Conservation (phyloP, 129 eudicot genomes). For the Ambrosia trifida region DNA sequence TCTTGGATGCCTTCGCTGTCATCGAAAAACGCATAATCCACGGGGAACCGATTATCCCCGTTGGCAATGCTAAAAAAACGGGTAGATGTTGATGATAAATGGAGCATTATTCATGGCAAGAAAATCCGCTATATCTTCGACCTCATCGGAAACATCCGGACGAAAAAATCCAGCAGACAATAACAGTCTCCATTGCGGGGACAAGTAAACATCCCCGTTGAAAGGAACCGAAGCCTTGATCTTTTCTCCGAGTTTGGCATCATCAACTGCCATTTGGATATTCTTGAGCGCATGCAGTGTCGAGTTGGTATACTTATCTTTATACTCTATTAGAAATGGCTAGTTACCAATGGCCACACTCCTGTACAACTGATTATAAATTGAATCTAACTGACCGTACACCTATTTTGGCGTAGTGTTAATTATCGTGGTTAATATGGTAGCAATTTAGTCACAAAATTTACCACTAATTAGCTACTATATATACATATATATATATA, state of each 20-base stretch:
- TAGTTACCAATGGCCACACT: conserved; percentile 66
- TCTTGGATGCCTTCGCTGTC: conserved; percentile 44
- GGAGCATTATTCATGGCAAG: conserved; percentile 45
- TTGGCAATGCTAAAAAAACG: conserved; percentile 52
- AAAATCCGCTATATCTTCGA: conserved; percentile 47
- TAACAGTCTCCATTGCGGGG: too few species aligned
- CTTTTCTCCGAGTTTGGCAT: conserved; percentile 50
- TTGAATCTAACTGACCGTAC: too few species aligned
- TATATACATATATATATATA: too few species aligned
- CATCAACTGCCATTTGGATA: conserved; percentile 55
- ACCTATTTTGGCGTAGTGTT: too few species aligned
- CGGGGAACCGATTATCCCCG: conserved; percentile 40
- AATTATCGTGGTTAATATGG: too few species aligned
- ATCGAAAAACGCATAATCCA: conserved; percentile 63
- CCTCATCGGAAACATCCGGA: too few species aligned
- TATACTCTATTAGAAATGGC: conserved; percentile 56
- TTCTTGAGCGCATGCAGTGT: conserved; percentile 48
- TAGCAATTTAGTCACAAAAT: too few species aligned
- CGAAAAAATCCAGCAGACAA: too few species aligned
- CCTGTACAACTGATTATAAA: too few species aligned
- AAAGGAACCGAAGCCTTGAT: conserved; percentile 64
- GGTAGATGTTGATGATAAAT: conserved; percentile 61
- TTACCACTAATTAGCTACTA: too few species aligned
- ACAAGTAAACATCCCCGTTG: conserved; percentile 61
- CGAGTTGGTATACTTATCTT: conserved; percentile 38